Base-by-base conservation (phyloP, 495 filamentous ascomycete species). In the Echria macrotheca region DNA sequence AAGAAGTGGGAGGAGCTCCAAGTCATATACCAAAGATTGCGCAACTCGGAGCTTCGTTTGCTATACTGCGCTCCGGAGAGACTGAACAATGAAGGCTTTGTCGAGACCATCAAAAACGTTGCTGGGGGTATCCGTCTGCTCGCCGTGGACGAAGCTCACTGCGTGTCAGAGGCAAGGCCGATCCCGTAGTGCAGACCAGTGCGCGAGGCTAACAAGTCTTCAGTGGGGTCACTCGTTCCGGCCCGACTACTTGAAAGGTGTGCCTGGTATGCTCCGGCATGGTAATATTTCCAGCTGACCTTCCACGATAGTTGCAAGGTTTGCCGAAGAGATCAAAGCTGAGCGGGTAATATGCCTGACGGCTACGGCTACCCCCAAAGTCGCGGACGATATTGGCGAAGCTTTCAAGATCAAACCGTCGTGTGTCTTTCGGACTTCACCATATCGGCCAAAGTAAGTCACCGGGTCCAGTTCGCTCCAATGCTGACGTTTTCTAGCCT, bases 61-160 rank as follows among this genome's bases (percentile, higher is more conserved):
- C 60, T 83, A 40, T 82, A 81, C 48, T 78, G 76, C 33, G 74
- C 78, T 0, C 79, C 79, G 0, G 79, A 83, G 57, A 61, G 75
- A 5, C 63, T 82, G 19, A 81, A 80, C 49, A 81, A 78, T 47
- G 75, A 79, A 39, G 73, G 69, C 0, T 81, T 82, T 39, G 64
- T 82, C 8, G 71, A 74, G 38, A 73, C 63, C 18, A 72, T 81
- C 49, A 78, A 73, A 36, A 46, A 60, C 19, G 64, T 75, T 3
- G 73, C 67, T 0, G 72, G 71, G n/a, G 72, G 76, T 2, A 64
- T 83, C 17, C 72, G 80, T 5, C 58, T 82, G 10, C 55, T 82
- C 15, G 79, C 79, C 5, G 69, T 81, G 21, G 79, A 82, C 52
- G 76, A 82, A 49, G 78, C 78, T 6, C 78, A 80, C 61, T 82